These are phyloP conservation scores for Prunus kanzakura DNA, from an alignment of 306 rosid genomes.

Conservation along the genomic window DNA sequence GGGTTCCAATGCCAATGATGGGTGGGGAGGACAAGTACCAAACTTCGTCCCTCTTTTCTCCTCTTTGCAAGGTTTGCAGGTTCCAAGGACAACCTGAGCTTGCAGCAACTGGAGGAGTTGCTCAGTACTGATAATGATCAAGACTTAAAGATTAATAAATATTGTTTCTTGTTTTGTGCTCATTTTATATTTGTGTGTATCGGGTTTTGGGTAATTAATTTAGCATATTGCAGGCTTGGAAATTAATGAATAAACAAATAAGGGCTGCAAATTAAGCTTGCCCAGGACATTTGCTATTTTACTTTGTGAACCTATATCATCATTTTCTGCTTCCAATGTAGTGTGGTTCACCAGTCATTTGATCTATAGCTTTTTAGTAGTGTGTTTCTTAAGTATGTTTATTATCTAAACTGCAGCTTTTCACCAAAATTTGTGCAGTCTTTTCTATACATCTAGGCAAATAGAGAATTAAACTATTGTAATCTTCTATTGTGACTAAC, in stretches of 20 bases:
- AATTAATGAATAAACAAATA: conserved; percentile 21
- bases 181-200: neutral
- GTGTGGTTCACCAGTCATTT: neutral
- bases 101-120: conserved; percentile 30
- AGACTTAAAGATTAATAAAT: neutral
- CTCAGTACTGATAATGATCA: conserved; percentile 36
- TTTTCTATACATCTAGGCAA: neutral
- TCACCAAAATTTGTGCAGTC: neutral
- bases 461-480: neutral
- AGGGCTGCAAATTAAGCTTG: conserved; percentile 39
- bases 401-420: neutral
- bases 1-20: conserved; percentile 67
- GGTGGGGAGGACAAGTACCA: conserved; percentile 71
- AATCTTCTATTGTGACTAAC: neutral
- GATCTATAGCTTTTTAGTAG: neutral
- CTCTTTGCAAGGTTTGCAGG: conserved; percentile 52
- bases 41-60: conserved; percentile 45
- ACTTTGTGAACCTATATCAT: neutral
- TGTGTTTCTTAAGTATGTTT: neutral
- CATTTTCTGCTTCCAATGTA: neutral
- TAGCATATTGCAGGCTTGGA: conserved; percentile 1
- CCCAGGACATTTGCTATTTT: conserved; percentile 20
- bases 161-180: neutral
- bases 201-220: conserved; percentile 19
- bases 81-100: conserved; percentile 47